Base-by-base conservation (phyloP, 1,284 basidiomycete species). In the Peniophora sp. region DNA sequence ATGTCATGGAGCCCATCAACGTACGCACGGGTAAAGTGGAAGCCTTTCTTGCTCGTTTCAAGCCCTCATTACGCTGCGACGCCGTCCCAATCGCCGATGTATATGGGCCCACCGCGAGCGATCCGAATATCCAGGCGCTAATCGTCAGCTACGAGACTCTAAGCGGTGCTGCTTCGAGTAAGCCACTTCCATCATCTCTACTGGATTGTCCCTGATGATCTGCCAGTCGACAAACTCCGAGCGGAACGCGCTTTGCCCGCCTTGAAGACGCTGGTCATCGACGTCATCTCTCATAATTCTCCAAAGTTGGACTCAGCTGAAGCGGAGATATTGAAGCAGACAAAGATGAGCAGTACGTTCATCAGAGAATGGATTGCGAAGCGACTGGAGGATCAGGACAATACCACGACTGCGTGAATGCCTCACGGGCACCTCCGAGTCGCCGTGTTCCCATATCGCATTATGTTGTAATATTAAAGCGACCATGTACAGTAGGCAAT, bases 311-410 rank as follows among this genome's bases (percentile, higher is more conserved):
- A 81, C 51, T 73, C 75, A 50, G 74, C 75, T 27, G 85, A 92
- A 61, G 74, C 79, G 25, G 81, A 81, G 48, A 67, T 77, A 61
- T 67, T 95, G 53, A 84, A 83, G 62, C 73, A 79, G 56, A 75
- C 82, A 38, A 96, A 96, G 73, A 83, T 96, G 79, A 92, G 93
- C 62, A 94, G 91, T 64, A 94, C 92, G 8, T 88, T 78, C 55
- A 93, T 97, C 57, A 74, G 93, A 27, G 75, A 85, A 57, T 95
- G 90, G 89, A 83, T 96, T 58, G 79, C 44, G 44, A 32, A 32
- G 27, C 27, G 27, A 12, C 12, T 32, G 12, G 27, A 32, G 27
- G 6, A 32, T 6, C 27, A 32, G 12, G 27, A 32, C 27, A 32
- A 32, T 12, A 12, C 5, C 12, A 12, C 27, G 27, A 32, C 5